Base-by-base conservation (phyloP, 164 flowering plant genomes). In the Houttuynia cordata region DNA sequence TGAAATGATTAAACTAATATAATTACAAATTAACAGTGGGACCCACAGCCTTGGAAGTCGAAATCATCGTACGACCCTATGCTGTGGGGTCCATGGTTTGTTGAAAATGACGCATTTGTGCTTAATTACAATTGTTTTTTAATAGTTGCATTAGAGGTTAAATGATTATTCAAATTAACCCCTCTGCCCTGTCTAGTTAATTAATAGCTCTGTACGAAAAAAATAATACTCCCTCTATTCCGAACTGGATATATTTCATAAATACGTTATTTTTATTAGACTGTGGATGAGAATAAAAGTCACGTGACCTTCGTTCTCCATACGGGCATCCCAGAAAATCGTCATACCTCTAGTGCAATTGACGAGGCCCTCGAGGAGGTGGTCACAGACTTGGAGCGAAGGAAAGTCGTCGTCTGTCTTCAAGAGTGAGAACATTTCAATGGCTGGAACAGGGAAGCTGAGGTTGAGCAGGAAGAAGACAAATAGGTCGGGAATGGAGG, bases 251-350 rank as follows among this genome's bases (percentile, higher is more conserved):
- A n/a, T n/a, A n/a, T n/a, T n/a, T n/a, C n/a, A n/a, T n/a, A n/a
- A n/a, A n/a, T n/a, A n/a, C n/a, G n/a, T n/a, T n/a, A n/a, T n/a
- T n/a, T n/a, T n/a, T n/a, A n/a, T n/a, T n/a, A n/a, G n/a, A n/a
- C n/a, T n/a, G n/a, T n/a, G n/a, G n/a, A n/a, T n/a, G n/a, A n/a
- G n/a, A n/a, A n/a, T n/a, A n/a, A n/a, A n/a, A n/a, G n/a, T n/a
- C n/a, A n/a, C n/a, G n/a, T n/a, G n/a, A n/a, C n/a, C n/a, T n/a
- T n/a, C n/a, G n/a, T n/a, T n/a, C 10, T 75, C 59, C 9, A 53
- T 30, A 53, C 8, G 56, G 17, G 15, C 24, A 73, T 63, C 23
- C 77, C 76, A 14, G 45, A n/a, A 23, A 63, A 56, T 66, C 64
- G 1, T 19, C 23, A 30, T 60, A 60, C 49, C 24, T 60, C 19